A percentile compares a stretch with the other conserved stretches of the same genome.
These are phyloP conservation scores for Ambispora gerdemannii DNA, from an alignment of 192 early-diverging fungal species.

Conservation along the genomic window DNA sequence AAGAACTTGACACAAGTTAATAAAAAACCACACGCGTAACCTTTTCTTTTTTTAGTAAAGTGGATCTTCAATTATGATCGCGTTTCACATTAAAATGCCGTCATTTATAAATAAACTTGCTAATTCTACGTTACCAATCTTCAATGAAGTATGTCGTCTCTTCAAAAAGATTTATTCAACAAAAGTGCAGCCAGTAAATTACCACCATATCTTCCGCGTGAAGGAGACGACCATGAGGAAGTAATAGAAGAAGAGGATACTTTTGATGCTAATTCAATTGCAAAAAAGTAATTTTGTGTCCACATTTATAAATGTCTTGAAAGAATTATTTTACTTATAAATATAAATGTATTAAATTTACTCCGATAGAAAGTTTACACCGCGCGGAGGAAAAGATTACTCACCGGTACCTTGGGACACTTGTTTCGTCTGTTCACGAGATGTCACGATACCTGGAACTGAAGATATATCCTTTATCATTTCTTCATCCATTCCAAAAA, in stretches of 20 bases:
- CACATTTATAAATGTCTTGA: not conserved
- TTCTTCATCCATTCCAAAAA: not conserved
- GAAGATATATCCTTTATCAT: slow-evolving; percentile 28
- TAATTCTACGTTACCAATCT: too few species aligned
- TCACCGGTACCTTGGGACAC: slow-evolving; percentile 14
- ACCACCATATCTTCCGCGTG: not conserved
- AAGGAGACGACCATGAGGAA: not conserved
- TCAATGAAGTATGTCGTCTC: slow-evolving; percentile 5
- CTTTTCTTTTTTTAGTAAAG: too few species aligned
- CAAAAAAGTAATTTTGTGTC: not conserved
- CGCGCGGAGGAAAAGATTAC: slow-evolving; percentile 2
- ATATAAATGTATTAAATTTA: too few species aligned
- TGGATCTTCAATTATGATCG: too few species aligned
- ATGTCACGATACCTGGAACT: slow-evolving; percentile 23
- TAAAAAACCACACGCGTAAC: too few species aligned
- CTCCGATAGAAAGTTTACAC: not conserved
- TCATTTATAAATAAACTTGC: too few species aligned
- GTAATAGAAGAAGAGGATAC: slow-evolving; percentile 4
- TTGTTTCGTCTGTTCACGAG: slow-evolving; percentile 11
- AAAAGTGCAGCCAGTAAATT: not conserved
- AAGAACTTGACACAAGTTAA: too few species aligned
- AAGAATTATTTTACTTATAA: not conserved
- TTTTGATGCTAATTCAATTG: not conserved
- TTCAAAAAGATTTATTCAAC: slow-evolving; percentile 5
- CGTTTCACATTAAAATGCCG: too few species aligned